phyloP scores from a whole-genome alignment of 345 rosid species.

The Abelmoschus esculentus region DNA sequence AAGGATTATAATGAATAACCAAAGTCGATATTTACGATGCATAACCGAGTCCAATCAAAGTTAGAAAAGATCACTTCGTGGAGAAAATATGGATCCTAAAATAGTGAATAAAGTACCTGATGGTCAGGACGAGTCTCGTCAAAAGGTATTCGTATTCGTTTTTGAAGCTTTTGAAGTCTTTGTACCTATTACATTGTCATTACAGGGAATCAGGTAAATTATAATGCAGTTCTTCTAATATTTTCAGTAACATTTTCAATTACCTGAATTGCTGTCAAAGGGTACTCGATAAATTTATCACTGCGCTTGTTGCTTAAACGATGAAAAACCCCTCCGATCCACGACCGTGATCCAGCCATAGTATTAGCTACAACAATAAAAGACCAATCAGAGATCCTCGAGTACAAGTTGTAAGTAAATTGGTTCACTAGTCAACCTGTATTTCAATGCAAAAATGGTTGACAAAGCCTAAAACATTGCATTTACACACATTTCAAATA shows the following conservation, averaged over 20 bases:
- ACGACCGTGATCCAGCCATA: constrained; percentile 90
- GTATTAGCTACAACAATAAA: constrained; percentile 57
- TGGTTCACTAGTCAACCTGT: neutral
- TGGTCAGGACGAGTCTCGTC: constrained; percentile 85
- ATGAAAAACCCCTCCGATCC: constrained; percentile 85
- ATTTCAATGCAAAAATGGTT: neutral
- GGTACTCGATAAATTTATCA: constrained; percentile 42
- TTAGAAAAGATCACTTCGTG: no score
- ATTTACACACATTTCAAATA: neutral
- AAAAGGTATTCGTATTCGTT: constrained; percentile 59
- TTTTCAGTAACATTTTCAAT: constrained; percentile 5
- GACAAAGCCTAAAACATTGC: neutral
- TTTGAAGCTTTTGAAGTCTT: constrained; percentile 72
- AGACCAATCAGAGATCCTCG: constrained; percentile 16
- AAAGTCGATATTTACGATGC: no score
- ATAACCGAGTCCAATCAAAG: no score
- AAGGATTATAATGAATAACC: neutral
- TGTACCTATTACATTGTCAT: constrained; percentile 37
- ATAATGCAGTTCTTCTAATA: neutral
- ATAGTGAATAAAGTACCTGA: constrained; percentile 42
- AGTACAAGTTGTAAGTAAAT: neutral
- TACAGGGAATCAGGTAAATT: neutral
- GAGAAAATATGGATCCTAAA: no score
- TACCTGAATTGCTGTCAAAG: constrained; percentile 72
- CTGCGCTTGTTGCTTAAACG: constrained; percentile 47